Conservation (phyloP, 1,284 basidiomycete genomes). For the Heterobasidion irregulare region DNA sequence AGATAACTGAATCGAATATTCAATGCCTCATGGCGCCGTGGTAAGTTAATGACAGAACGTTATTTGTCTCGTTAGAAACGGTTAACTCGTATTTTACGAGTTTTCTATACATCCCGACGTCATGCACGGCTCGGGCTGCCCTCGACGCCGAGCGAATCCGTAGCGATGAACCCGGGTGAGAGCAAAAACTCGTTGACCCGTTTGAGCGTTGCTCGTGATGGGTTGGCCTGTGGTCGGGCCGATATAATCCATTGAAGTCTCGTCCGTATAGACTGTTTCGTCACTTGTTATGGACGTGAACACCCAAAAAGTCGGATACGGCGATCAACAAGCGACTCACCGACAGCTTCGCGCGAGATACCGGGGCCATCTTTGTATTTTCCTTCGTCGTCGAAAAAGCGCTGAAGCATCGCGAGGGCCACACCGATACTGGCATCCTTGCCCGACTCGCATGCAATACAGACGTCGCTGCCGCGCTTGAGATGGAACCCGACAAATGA, state of each 20-base stretch:
- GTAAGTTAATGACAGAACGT: too few relatives aligned
- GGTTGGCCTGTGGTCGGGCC: slow-evolving; percentile 64
- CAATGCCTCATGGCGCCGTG: background rate
- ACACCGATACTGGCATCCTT: slow-evolving; percentile 60
- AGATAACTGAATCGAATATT: too few relatives aligned
- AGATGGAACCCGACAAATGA: slow-evolving; percentile 39
- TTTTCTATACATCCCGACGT: too few relatives aligned
- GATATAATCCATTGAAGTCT: slow-evolving; percentile 79
- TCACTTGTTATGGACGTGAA: slow-evolving; percentile 13
- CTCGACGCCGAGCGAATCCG: too few relatives aligned
- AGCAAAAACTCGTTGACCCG: slow-evolving; percentile 73
- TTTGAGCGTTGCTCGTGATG: slow-evolving; percentile 68
- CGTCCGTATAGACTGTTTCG: slow-evolving; percentile 54
- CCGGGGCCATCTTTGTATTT: background rate
- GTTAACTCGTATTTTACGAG: too few relatives aligned
- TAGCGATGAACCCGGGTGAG: slow-evolving; percentile 15
- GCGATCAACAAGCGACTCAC: background rate
- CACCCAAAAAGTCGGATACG: background rate
- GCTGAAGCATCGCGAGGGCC: slow-evolving; percentile 44
- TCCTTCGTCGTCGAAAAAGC: slow-evolving; percentile 52
- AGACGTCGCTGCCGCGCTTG: slow-evolving; percentile 26
- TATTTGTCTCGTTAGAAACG: too few relatives aligned
- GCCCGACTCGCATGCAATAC: slow-evolving; percentile 48
- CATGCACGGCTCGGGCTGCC: too few relatives aligned
- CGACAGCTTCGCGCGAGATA: background rate